Evolutionary conservation across 805 yeast genomes (phyloP).

Genomic region (Pichia eremophila): DNA sequence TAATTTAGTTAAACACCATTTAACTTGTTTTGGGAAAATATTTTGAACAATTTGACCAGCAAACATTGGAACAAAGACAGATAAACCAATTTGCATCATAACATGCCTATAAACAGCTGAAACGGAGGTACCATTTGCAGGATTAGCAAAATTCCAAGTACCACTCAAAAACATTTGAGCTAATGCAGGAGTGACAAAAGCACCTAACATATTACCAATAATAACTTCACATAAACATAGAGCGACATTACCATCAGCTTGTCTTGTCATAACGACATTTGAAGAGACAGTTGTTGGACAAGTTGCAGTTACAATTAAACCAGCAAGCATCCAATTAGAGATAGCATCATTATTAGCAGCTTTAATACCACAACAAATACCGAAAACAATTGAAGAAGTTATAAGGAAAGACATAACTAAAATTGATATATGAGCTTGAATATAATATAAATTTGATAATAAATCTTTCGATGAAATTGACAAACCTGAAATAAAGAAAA

Average conservation of each 20-base stretch:
- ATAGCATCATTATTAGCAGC: conserved; percentile 49
- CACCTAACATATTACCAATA: conserved; percentile 77
- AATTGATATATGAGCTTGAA: conserved; percentile 78
- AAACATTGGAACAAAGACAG: conserved; percentile 71
- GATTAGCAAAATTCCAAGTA: conserved; percentile 71
- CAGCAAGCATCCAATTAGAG: conserved; percentile 70
- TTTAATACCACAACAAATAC: conserved; percentile 59
- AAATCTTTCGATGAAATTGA: conserved; percentile 62
- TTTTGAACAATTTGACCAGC: conserved; percentile 84
- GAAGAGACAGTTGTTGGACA: conserved; percentile 92
- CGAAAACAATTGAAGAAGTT: conserved; percentile 43
- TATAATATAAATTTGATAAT: conserved; percentile 53
- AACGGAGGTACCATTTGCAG: conserved; percentile 49
- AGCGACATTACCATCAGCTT: conserved; percentile 71
- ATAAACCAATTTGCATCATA: conserved; percentile 79
- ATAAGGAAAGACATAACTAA: conserved; percentile 59
- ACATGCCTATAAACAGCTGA: conserved; percentile 57
- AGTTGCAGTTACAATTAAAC: conserved; percentile 72
- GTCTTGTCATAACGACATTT: conserved; percentile 84
- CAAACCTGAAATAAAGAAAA: conserved; percentile 73
- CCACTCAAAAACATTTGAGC: conserved; percentile 58
- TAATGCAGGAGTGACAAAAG: conserved; percentile 79
- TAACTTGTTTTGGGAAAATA: conserved; percentile 53
- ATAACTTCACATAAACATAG: conserved; percentile 78
- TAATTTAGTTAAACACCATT: conserved; percentile 49